Percentiles rank a stretch among this genome's conserved stretches.
phyloP scores from a whole-genome alignment of 495 filamentous ascomycete genomes.

The Tetracladium marchalianum region DNA sequence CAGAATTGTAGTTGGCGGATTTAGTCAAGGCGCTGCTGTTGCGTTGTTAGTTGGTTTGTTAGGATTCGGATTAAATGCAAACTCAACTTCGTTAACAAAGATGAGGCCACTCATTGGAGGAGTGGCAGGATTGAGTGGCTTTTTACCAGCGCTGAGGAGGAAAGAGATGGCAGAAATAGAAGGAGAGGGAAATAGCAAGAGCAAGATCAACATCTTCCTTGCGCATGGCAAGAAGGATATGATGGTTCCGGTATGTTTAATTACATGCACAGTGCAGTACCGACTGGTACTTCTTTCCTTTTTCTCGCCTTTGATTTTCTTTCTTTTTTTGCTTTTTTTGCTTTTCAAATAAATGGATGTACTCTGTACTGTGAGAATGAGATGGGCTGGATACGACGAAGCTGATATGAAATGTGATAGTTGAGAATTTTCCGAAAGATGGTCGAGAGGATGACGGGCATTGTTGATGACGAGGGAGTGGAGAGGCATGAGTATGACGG shows the following conservation, averaged over 20 bases:
- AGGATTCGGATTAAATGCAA: conserved; percentile 19
- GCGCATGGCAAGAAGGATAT: conserved; percentile 18
- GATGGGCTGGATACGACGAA: background rate
- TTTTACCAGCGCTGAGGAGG: conserved; percentile 19
- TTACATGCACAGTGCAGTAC: background rate
- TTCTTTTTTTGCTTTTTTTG: too few relatives aligned
- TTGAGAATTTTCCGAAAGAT: conserved; percentile 14
- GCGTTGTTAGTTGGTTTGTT: conserved; percentile 25
- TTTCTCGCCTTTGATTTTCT: too few relatives aligned
- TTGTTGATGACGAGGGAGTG: conserved; percentile 7
- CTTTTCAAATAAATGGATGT: too few relatives aligned
- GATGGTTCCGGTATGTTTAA: conserved; percentile 9
- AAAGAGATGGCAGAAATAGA: too few relatives aligned
- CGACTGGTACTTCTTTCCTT: too few relatives aligned
- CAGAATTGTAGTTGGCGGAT: conserved; percentile 32
- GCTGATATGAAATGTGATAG: background rate
- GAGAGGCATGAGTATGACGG: conserved; percentile 12
- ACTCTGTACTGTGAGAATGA: too few relatives aligned
- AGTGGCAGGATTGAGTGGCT: conserved; percentile 29
- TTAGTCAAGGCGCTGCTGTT: conserved; percentile 33
- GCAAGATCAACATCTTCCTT: conserved; percentile 10
- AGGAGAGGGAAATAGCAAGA: conserved; percentile 1
- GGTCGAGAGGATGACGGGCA: conserved; percentile 7
- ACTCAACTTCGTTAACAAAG: conserved; percentile 1
- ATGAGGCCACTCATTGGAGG: conserved; percentile 25